A percentile compares a stretch with the other conserved stretches of the same genome.
phyloP scores from a whole-genome alignment of 192 early-diverging fungal genomes.

The Borealophlyctis nickersoniae region DNA sequence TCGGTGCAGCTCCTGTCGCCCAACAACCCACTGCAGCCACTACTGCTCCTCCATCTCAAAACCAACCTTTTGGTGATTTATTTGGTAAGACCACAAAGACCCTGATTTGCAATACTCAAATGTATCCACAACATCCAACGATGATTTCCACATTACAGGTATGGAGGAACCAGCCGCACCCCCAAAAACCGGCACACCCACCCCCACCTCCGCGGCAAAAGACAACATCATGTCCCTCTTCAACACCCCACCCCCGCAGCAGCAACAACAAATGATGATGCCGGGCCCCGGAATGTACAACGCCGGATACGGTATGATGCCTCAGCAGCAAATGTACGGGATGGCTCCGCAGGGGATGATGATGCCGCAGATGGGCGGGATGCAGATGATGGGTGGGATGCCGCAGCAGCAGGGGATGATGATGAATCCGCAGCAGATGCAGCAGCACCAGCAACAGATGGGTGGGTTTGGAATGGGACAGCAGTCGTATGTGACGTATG shows the following conservation, averaged over 20 bases:
- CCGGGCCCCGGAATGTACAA: not conserved
- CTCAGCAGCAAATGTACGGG: constrained; percentile 3
- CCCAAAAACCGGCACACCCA: constrained; percentile 6
- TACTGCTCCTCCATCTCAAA: constrained; percentile 12
- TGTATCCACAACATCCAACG: constrained; percentile 1
- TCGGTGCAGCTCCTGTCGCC: not conserved
- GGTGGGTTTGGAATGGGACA: not conserved
- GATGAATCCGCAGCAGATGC: constrained; percentile 1
- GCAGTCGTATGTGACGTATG: constrained; percentile 5
- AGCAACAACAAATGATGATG: constrained; percentile 17
- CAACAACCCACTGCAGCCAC: constrained; percentile 10
- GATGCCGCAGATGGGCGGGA: not conserved
- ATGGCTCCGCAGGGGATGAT: not conserved
- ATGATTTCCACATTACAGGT: not conserved
- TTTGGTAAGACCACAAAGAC: constrained; percentile 1
- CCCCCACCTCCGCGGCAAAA: constrained; percentile 16
- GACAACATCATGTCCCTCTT: constrained; percentile 41
- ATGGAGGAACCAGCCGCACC: constrained; percentile 1
- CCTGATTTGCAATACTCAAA: not conserved
- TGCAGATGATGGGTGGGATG: not conserved
- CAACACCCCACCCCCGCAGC: constrained; percentile 19
- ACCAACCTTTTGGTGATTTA: not conserved
- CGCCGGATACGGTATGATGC: too few relatives aligned
- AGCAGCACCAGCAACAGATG: not conserved
- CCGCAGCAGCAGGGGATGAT: not conserved